Conservation (phyloP, 306 rosid species). For the Dicorynia guianensis region DNA sequence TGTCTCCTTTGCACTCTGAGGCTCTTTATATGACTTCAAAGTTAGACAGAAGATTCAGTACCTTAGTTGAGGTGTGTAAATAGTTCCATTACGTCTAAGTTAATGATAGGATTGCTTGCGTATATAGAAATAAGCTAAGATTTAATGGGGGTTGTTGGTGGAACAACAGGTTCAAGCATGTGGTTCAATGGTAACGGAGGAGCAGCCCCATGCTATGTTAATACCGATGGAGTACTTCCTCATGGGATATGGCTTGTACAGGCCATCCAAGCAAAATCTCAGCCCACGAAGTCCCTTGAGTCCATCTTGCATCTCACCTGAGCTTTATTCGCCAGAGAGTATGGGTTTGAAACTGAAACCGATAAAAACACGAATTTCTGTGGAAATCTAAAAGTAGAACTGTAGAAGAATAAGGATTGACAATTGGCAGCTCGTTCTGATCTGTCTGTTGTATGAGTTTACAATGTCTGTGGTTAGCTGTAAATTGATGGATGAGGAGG, state of each 20-base stretch:
- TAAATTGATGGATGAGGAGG: conserved; percentile 37
- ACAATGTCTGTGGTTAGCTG: conserved; percentile 44
- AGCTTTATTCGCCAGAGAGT: conserved; percentile 96
- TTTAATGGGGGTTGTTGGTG: neutral
- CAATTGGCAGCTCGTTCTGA: conserved; percentile 15
- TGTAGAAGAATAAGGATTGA: conserved; percentile 22
- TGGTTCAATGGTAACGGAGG: conserved; percentile 97
- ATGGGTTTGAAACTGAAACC: conserved; percentile 99
- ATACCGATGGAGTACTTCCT: conserved; percentile 92
- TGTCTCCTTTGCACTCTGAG: conserved; percentile 81
- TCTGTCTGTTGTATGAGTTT: conserved; percentile 39
- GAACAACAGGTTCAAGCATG: conserved; percentile 89
- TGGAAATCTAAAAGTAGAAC: conserved; percentile 45
- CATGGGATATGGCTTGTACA: conserved; percentile 89
- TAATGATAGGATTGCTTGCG: neutral
- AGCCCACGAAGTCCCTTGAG: conserved; percentile 96
- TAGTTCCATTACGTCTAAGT: conserved; percentile 4
- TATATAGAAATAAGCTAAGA: conserved; percentile 8
- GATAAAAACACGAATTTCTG: conserved; percentile 76
- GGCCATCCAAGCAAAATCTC: conserved; percentile 75
- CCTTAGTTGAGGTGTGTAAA: conserved; percentile 84
- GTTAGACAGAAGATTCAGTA: conserved; percentile 83
- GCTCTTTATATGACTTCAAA: conserved; percentile 87
- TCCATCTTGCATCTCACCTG: conserved; percentile 89
- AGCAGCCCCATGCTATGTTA: conserved; percentile 98